Evolutionary conservation across 371 early-diverging fungal species (phyloP), one percentile per base, ranked within the genome.

Genomic region (Rhizomucor pusillus): DNA sequence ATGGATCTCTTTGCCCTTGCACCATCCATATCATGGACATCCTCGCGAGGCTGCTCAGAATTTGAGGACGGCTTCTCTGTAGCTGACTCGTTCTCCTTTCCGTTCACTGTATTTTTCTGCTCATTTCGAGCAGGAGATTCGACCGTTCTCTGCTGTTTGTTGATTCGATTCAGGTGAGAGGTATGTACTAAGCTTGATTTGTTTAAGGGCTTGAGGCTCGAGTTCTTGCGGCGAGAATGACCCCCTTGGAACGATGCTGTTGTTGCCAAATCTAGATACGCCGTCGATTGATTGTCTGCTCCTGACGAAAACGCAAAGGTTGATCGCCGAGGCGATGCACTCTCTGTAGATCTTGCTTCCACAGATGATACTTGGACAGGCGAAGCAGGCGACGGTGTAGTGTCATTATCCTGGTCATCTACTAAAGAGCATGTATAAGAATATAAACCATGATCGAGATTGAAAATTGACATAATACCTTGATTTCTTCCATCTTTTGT

Each of bases 241-340:
- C 41, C 49, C 4, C 53, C 23, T 5, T 59, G 60, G 18, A 59
- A 56, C 19, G 59, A 34, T 6, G 72, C 63, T 12, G 68, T 58
- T 40, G 63, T 56, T 23, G 75, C 75, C 0, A 75, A 45, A 50
- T 75, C 75, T 16, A 75, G 46, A 43, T 75, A 75, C 1, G 75
- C 75, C 0, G 71, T 68, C 6, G 75, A 61, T 18, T 24, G 33
- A 24, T 18, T 36, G 5, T 57, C 57, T 16, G 41, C 25, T 6
- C 40, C 23, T 20, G 54, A 23, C 20, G 35, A 12, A n/a, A 24
- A 20, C 4, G 40, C 40, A 39, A 20, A 19, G 13, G 37, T 18
- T 23, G 24, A 22, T 14, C 54, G 24, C 16, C 54, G 54, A 46
- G 29, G 29, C n/a, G 54, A 35, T 33, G 16, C 18, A 34, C 7